Evolutionary conservation across 108 stramenopile species (phyloP).

Genomic region (Aurantiochytrium sp.): DNA sequence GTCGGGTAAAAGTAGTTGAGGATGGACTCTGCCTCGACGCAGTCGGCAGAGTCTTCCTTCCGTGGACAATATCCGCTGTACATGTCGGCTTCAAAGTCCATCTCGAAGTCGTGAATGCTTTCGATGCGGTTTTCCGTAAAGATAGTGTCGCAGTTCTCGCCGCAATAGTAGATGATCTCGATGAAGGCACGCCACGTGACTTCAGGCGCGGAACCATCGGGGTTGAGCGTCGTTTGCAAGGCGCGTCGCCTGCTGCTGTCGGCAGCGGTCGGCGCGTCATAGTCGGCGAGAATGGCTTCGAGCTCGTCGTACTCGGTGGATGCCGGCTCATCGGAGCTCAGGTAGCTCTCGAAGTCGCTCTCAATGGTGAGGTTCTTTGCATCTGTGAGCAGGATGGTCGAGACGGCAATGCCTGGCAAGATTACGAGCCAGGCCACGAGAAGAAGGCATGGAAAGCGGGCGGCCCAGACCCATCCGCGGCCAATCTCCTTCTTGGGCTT

Average conservation of each 20-base stretch:
- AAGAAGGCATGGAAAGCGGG: neutral
- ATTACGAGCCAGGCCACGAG: neutral
- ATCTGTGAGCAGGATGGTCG: neutral
- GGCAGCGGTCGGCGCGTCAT: neutral
- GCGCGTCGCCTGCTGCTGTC: neutral
- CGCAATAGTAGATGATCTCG: conserved; percentile 3
- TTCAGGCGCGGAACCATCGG: neutral
- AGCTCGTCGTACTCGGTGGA: neutral
- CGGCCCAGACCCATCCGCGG: neutral
- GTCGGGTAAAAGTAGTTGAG: conserved; percentile 12
- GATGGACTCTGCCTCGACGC: neutral
- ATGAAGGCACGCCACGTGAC: neutral
- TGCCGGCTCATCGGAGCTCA: neutral
- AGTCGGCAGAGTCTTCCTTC: neutral
- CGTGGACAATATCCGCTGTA: neutral
- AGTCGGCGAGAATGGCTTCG: neutral
- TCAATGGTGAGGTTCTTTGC: neutral
- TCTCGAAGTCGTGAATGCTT: neutral
- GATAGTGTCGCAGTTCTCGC: neutral
- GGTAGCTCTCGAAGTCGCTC: neutral
- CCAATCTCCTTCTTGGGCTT: neutral
- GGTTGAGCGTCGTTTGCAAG: neutral
- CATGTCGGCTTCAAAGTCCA: neutral
- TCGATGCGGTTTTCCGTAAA: neutral
- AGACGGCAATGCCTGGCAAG: neutral